phyloP scores from a whole-genome alignment of 768 basidiomycete genomes.

The Coprinopsis sp. region DNA sequence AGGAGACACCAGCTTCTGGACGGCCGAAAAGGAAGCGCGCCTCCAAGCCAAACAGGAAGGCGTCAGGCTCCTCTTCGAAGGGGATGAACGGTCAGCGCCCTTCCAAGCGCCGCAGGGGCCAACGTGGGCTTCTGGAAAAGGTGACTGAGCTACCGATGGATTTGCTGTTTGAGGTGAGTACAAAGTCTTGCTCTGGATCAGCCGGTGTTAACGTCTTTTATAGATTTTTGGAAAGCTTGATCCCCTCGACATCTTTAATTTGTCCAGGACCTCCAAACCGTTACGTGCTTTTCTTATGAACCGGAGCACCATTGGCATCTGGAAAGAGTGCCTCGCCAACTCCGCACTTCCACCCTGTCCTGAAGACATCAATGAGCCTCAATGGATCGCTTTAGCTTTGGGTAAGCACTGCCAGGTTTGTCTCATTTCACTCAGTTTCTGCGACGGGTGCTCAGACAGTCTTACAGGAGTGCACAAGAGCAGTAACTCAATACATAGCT shows the following conservation, averaged over 20 bases:
- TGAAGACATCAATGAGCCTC: constrained; percentile 11
- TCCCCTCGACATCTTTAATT: constrained; percentile 31
- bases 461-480: too few species aligned
- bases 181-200: background rate
- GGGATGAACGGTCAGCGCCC: too few species aligned
- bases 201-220: background rate
- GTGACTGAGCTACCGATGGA: background rate
- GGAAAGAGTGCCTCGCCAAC: constrained; percentile 7
- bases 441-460: too few species aligned
- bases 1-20: too few species aligned
- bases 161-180: constrained; percentile 1
- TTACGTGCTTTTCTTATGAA: constrained; percentile 24
- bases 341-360: constrained; percentile 13
- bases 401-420: constrained; percentile 13
- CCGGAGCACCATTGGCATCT: constrained; percentile 6
- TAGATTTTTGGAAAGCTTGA: constrained; percentile 33
- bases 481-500: too few species aligned
- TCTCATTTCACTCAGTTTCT: too few species aligned
- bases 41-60: too few species aligned
- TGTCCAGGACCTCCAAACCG: constrained; percentile 32
- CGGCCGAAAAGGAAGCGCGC: too few species aligned
- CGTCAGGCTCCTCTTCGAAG: too few species aligned
- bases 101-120: background rate
- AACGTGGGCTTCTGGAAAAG: background rate
- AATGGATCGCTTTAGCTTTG: constrained; percentile 12